These are phyloP conservation scores for Sarocladiaceae sp. DNA, from an alignment of 2,329 filamentous ascomycete species.

Conservation along the genomic window DNA sequence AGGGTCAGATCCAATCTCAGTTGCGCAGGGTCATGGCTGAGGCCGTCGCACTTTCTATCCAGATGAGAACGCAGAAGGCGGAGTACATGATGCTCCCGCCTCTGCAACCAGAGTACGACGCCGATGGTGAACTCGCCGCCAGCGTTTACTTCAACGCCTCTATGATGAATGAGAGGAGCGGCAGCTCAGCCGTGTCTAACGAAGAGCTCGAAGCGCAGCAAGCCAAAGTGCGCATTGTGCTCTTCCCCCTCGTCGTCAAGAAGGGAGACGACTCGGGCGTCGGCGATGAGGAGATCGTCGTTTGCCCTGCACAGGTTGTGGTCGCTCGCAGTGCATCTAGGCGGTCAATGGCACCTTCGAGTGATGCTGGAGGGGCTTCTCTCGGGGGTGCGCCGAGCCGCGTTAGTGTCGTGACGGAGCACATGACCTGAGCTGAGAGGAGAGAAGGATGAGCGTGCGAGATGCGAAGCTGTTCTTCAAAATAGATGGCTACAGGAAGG, in stretches of 20 bases:
- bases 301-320: constrained; percentile 90
- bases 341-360: constrained; percentile 38
- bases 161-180: constrained; percentile 89
- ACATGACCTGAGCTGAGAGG: constrained; percentile 17
- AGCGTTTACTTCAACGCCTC: constrained; percentile 88
- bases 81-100: constrained; percentile 99
- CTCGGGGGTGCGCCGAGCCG: constrained; percentile 29
- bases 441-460: constrained; percentile 18
- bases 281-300: constrained; percentile 90
- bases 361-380: constrained; percentile 44
- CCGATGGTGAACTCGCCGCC: constrained; percentile 79
- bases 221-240: constrained; percentile 79
- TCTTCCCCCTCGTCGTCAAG: constrained; percentile 95
- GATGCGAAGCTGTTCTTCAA: not conserved
- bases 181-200: constrained; percentile 53
- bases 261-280: constrained; percentile 83
- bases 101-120: constrained; percentile 89
- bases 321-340: constrained; percentile 50
- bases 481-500: constrained; percentile 2
- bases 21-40: constrained; percentile 81
- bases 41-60: constrained; percentile 84
- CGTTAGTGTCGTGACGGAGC: constrained; percentile 30
- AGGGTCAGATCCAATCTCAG: constrained; percentile 74
- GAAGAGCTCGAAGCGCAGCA: constrained; percentile 72
- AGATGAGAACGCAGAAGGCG: constrained; percentile 94